These are phyloP conservation scores for Hansfordia pulvinata DNA, from an alignment of 2,329 filamentous ascomycete species.

Conservation along the genomic window DNA sequence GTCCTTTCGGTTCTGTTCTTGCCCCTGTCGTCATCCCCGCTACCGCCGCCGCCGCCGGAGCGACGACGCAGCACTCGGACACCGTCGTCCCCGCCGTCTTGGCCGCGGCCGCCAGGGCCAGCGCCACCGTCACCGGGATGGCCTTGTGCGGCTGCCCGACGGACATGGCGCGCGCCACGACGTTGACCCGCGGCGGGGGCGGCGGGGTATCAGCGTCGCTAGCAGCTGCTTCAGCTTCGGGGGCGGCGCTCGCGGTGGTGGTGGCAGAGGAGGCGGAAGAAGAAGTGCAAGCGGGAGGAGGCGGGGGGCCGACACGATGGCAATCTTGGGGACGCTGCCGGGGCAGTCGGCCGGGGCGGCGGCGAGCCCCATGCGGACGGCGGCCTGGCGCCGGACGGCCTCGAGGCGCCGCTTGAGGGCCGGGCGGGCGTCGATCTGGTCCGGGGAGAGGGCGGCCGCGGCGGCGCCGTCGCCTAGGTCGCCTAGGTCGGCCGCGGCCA, in stretches of 20 bases:
- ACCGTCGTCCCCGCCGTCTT: slow-evolving; percentile 27
- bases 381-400: slow-evolving; percentile 21
- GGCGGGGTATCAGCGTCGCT: neutral
- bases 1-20: slow-evolving; percentile 1
- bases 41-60: slow-evolving; percentile 4
- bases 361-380: slow-evolving; percentile 24
- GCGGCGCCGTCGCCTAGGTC: slow-evolving; percentile 5
- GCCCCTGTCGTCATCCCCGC: slow-evolving; percentile 2
- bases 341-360: slow-evolving; percentile 18
- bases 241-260: no score
- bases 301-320: slow-evolving; percentile 31
- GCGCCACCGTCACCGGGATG: slow-evolving; percentile 24
- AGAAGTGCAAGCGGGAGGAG: no score
- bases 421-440: slow-evolving; percentile 16
- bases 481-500: slow-evolving; percentile 17
- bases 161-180: slow-evolving; percentile 31
- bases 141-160: slow-evolving; percentile 30
- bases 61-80: slow-evolving; percentile 10
- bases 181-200: no score
- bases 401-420: slow-evolving; percentile 19
- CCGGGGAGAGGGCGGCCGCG: slow-evolving; percentile 8
- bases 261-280: no score
- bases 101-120: slow-evolving; percentile 24
- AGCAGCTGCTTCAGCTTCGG: slow-evolving; percentile 4
- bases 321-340: slow-evolving; percentile 28